Evolutionary conservation across 1,284 basidiomycete species (phyloP).

Genomic region (Ceratobasidium sp.): DNA sequence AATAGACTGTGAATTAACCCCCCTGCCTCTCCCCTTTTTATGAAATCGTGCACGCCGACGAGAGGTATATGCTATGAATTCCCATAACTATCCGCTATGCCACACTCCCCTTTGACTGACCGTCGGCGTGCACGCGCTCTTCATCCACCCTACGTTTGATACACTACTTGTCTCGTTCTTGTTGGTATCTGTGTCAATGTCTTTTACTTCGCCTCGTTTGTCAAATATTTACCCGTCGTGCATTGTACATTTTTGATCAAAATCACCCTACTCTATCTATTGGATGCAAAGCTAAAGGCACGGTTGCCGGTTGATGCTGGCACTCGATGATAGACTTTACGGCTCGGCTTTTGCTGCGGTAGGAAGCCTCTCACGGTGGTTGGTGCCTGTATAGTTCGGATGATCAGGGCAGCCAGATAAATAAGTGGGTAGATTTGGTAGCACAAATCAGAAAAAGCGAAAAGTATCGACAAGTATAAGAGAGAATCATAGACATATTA

Average conservation of each 20-base stretch:
- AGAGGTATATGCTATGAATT: constrained; percentile 17
- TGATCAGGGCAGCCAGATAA: neutral
- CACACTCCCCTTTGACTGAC: neutral
- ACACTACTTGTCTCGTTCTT: neutral
- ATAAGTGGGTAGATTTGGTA: neutral
- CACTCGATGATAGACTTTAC: neutral
- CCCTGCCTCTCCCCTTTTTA: constrained; percentile 15
- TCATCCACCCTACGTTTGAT: constrained; percentile 11
- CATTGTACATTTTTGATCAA: constrained; percentile 23
- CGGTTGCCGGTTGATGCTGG: no score
- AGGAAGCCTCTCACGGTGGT: no score
- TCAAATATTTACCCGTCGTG: neutral
- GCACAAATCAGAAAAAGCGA: neutral
- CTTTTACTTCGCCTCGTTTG: neutral
- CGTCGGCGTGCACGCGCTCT: constrained; percentile 33
- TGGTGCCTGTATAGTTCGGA: neutral
- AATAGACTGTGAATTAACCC: constrained; percentile 24
- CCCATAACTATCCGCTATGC: neutral
- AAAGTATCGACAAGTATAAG: neutral
- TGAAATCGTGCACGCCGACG: constrained; percentile 41
- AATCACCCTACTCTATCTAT: constrained; percentile 18
- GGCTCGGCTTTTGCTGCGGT: neutral
- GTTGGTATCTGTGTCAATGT: constrained; percentile 10
- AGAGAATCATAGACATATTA: neutral
- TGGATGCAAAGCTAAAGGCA: neutral